Conservation (phyloP, 1,284 basidiomycete genomes). For the Neotropicomus parvogracilis region DNA sequence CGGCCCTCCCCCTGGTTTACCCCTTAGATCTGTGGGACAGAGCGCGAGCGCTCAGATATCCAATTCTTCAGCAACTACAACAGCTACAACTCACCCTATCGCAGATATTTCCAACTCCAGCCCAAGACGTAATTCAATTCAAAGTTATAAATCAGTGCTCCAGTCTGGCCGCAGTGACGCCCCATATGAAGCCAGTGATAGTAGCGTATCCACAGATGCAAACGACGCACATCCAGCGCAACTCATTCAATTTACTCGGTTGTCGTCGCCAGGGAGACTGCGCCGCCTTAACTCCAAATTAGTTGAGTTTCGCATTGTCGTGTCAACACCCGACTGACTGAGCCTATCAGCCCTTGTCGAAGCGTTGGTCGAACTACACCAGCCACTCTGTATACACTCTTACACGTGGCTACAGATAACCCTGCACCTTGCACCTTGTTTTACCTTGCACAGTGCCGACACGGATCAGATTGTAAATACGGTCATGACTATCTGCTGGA, state of each 20-base stretch:
- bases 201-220: slow-evolving; percentile 35
- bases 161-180: slow-evolving; percentile 23
- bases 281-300: slow-evolving; percentile 48
- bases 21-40: slow-evolving; percentile 18
- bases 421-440: slow-evolving; percentile 62
- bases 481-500: slow-evolving; percentile 55
- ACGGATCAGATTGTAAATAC: slow-evolving; percentile 52
- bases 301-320: slow-evolving; percentile 38
- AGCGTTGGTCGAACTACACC: slow-evolving; percentile 42
- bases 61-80: slow-evolving; percentile 18
- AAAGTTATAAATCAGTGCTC: slow-evolving; percentile 32
- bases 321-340: slow-evolving; percentile 17
- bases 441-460: slow-evolving; percentile 55
- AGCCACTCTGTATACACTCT: slow-evolving; percentile 9
- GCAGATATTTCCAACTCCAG: slow-evolving; percentile 15
- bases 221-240: slow-evolving; percentile 30
- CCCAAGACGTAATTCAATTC: slow-evolving; percentile 29
- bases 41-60: slow-evolving; percentile 7
- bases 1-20: slow-evolving; percentile 28
- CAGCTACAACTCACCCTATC: slow-evolving; percentile 1
- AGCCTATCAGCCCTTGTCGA: slow-evolving; percentile 48
- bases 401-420: slow-evolving; percentile 36
- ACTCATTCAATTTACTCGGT: slow-evolving; percentile 26
- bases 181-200: slow-evolving; percentile 28
- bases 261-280: slow-evolving; percentile 35